Percentiles rank a stretch among this genome's conserved stretches.
Conservation (phyloP, 1,284 basidiomycete genomes). For the Fomes fomentarius region DNA sequence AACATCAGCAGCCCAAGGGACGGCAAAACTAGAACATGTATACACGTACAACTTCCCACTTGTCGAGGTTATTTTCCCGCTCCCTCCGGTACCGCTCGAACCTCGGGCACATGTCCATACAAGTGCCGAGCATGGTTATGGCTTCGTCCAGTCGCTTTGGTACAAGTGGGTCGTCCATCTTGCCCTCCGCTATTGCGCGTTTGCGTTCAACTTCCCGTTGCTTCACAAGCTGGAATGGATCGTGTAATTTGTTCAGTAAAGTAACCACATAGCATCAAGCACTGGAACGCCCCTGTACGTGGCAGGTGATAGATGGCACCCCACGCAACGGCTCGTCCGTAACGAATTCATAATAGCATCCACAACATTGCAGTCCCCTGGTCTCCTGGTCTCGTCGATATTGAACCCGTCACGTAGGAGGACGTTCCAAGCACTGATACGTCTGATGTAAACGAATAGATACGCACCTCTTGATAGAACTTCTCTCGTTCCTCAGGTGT, state of each 20-base stretch:
- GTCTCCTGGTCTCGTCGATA: no score
- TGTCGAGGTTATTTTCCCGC: constrained; percentile 86
- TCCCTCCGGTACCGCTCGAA: constrained; percentile 93
- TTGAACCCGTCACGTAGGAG: no score
- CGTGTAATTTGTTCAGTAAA: constrained; percentile 25
- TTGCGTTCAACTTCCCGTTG: constrained; percentile 77
- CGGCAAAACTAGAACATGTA: constrained; percentile 6
- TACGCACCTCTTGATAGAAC: constrained; percentile 69
- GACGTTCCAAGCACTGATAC: no score
- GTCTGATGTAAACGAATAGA: constrained; percentile 10
- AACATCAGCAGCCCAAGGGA: constrained; percentile 20
- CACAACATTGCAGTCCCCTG: no score
- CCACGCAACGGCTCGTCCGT: no score
- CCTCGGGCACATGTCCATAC: constrained; percentile 92
- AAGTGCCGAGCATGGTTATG: constrained; percentile 89
- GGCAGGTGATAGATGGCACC: no score
- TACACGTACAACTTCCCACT: constrained; percentile 80
- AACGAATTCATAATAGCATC: no score
- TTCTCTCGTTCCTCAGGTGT: constrained; percentile 61
- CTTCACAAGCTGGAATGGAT: constrained; percentile 63
- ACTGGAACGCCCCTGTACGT: no score
- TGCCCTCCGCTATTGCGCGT: constrained; percentile 79
- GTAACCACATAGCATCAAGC: no score
- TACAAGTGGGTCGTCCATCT: constrained; percentile 84
- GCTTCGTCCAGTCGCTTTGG: constrained; percentile 86